Base-by-base conservation (phyloP, 1,284 basidiomycete species). In the Neonothopanus nambi region DNA sequence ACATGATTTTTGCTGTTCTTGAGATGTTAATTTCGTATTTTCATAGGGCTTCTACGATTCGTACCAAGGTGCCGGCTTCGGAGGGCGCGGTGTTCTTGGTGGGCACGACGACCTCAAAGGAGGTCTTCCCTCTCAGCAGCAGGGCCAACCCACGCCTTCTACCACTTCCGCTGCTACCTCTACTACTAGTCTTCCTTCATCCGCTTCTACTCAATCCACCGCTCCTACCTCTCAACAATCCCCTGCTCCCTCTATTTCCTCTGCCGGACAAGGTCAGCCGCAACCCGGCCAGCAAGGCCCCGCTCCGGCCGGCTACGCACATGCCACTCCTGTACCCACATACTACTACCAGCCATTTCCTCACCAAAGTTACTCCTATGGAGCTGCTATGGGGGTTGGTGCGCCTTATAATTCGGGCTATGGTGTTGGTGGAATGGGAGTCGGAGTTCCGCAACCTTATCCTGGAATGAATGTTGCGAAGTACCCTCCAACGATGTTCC, bases 21-120 rank as follows among this genome's bases (percentile, higher is more conserved):
- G 24, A 56, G 36, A n/a, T 53, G 48, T 52, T 60, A 61, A 63
- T 51, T 61, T 60, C n/a, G n/a, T 45, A 58, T 42, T 53, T 37
- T 57, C 58, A 20, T 60, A 87, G 84, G 80, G 80, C 58, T 89
- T 89, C 69, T 91, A 90, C 64, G 88, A 90, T 39, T 79, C 81
- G 8, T 90, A 90, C 61, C 85, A 81, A 54, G 81, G 80, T 59
- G 71, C 76, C 35, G 78, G 74, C 21, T 89, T 89, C 57, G 77
- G 78, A 28, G 79, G 76, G 53, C 78, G 88, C 21, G 81, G 76
- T 55, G 75, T 77, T n/a, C 74, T 88, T 4, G 76, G 77, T 21
- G 85, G 21, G 18, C 48, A 89, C 52, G 88, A 90, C 39, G 88
- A 90, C 52, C 75, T 84, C 58, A 91, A 91, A 67, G 78, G 80